Conservation (phyloP, 2,329 filamentous ascomycete genomes). For the Onygena corvina region DNA sequence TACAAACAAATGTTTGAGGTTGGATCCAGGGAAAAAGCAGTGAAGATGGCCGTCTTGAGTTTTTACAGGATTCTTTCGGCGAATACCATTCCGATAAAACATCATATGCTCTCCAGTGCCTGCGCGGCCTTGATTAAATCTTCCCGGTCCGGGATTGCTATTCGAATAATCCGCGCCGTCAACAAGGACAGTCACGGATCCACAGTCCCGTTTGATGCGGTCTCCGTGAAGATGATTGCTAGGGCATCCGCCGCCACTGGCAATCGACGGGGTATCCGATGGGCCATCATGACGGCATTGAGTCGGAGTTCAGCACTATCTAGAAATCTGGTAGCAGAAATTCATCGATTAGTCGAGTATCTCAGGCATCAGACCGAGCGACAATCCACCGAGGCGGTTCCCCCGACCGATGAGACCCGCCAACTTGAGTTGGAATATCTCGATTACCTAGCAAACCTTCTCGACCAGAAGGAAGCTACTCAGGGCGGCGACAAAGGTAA, state of each 20-base stretch:
- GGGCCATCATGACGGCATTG: constrained; percentile 31
- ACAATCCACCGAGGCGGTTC: neutral
- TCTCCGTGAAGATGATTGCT: constrained; percentile 29
- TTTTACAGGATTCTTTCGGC: constrained; percentile 29
- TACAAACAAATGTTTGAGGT: constrained; percentile 26
- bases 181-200: constrained; percentile 30
- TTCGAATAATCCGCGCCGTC: constrained; percentile 26
- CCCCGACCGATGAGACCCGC: neutral
- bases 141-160: constrained; percentile 20
- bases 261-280: constrained; percentile 29
- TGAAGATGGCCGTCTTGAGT: constrained; percentile 29
- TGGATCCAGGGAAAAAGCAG: constrained; percentile 18
- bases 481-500: neutral
- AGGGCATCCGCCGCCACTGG: constrained; percentile 24
- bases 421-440: constrained; percentile 9
- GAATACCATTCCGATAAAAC: constrained; percentile 25
- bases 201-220: constrained; percentile 25
- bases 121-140: constrained; percentile 22
- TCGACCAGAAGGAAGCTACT: constrained; percentile 6
- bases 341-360: constrained; percentile 17
- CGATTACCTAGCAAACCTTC: constrained; percentile 8
- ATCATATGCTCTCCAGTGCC: constrained; percentile 25
- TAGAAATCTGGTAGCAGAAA: constrained; percentile 26
- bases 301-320: constrained; percentile 24
- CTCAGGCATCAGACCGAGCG: neutral